A percentile compares a stretch with the other conserved stretches of the same genome.
Evolutionary conservation across 352 stramenopile species (phyloP).

Genomic region (Phytophthora ramorum): DNA sequence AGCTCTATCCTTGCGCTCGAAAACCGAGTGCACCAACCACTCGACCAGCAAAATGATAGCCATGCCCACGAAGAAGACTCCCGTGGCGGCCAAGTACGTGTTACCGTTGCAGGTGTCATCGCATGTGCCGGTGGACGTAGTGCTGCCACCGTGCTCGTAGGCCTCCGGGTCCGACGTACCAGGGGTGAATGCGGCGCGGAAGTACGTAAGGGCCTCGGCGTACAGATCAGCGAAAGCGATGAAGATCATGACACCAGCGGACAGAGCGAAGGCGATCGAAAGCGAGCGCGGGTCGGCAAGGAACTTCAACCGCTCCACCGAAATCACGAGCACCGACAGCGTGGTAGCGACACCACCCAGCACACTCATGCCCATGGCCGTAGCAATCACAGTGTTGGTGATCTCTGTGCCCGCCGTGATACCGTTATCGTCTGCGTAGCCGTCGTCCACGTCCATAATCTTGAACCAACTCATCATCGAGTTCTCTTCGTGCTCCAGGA

Average conservation of each 20-base stretch:
- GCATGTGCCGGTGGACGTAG: slow-evolving; percentile 48
- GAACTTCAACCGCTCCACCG: slow-evolving; percentile 59
- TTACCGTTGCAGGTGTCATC: slow-evolving; percentile 69
- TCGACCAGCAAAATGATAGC: slow-evolving; percentile 67
- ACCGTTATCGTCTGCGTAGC: slow-evolving; percentile 52
- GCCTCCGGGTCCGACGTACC: slow-evolving; percentile 61
- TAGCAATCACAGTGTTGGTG: slow-evolving; percentile 55
- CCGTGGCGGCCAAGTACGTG: slow-evolving; percentile 53
- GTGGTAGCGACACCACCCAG: slow-evolving; percentile 66
- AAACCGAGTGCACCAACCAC: slow-evolving; percentile 56
- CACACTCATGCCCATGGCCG: slow-evolving; percentile 77
- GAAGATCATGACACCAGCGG: slow-evolving; percentile 77
- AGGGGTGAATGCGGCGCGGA: slow-evolving; percentile 54
- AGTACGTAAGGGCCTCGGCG: slow-evolving; percentile 57
- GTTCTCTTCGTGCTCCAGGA: slow-evolving; percentile 82
- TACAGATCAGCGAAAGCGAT: slow-evolving; percentile 70
- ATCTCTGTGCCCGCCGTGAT: slow-evolving; percentile 41
- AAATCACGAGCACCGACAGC: slow-evolving; percentile 63
- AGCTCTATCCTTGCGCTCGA: slow-evolving; percentile 32
- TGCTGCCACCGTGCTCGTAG: slow-evolving; percentile 62
- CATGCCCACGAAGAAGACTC: slow-evolving; percentile 61
- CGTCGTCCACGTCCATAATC: slow-evolving; percentile 52
- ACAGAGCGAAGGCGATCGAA: slow-evolving; percentile 65
- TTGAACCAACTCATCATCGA: slow-evolving; percentile 77
- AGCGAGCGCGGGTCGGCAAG: slow-evolving; percentile 53